Evolutionary conservation across 176 grass and related monocot species (phyloP).

Genomic region (bread wheat (Triticum aestivum)): DNA sequence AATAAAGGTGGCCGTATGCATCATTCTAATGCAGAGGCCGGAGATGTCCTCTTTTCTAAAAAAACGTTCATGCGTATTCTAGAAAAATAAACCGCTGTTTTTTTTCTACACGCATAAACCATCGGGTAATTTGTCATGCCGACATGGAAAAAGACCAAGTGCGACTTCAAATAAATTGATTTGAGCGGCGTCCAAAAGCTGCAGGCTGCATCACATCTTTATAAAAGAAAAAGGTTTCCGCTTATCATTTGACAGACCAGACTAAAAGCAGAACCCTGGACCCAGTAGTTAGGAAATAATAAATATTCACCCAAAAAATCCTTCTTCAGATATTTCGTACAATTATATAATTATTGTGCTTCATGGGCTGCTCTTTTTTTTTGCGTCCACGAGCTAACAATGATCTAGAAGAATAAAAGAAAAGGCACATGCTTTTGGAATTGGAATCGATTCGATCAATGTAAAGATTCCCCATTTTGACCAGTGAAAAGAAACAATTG

Average conservation of each 20-base stretch:
- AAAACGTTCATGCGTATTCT: too few species aligned
- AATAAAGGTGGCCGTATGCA: too few species aligned
- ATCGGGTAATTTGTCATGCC: too few species aligned
- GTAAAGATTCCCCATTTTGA: not conserved
- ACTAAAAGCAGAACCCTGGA: not conserved
- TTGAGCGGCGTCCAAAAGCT: too few species aligned
- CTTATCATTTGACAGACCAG: conserved; percentile 20
- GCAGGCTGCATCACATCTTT: too few species aligned
- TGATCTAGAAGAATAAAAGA: conserved; percentile 28
- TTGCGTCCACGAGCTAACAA: not conserved
- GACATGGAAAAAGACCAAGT: too few species aligned
- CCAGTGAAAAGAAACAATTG: not conserved
- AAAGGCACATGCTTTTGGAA: conserved; percentile 15
- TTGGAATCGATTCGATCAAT: conserved; percentile 26
- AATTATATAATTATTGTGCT: not conserved
- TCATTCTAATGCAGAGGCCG: too few species aligned
- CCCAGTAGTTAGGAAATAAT: too few species aligned
- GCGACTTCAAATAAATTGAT: too few species aligned
- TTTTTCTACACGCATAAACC: too few species aligned
- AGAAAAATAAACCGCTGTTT: too few species aligned
- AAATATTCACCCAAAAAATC: not conserved
- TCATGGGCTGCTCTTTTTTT: conserved; percentile 3
- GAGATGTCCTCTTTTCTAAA: too few species aligned
- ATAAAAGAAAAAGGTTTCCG: not conserved
- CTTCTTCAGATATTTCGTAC: conserved; percentile 9